These are phyloP conservation scores for Exophiala dermatitidis DNA, from an alignment of 2,329 filamentous ascomycete species.

Conservation along the genomic window DNA sequence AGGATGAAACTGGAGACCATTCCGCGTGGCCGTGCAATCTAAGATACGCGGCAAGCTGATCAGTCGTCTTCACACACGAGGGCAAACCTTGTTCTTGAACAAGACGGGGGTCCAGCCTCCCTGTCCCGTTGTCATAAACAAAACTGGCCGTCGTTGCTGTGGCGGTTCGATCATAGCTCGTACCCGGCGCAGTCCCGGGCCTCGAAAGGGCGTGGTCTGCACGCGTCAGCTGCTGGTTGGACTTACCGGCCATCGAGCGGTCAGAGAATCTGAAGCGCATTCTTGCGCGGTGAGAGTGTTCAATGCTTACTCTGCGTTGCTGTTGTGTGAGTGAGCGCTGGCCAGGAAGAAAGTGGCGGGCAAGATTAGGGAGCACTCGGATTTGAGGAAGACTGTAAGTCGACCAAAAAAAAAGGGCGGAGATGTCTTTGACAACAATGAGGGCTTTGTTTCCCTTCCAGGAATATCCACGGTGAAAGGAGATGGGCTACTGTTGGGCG, in stretches of 20 bases:
- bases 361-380: too few species aligned
- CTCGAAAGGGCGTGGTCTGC: not conserved
- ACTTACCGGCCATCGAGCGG: not conserved
- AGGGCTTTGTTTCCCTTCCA: not conserved
- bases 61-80: conserved; percentile 6
- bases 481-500: not conserved
- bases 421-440: not conserved
- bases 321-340: too few species aligned
- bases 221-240: not conserved
- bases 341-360: too few species aligned
- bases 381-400: too few species aligned
- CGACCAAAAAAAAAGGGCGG: too few species aligned
- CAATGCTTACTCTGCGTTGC: not conserved
- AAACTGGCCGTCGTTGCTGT: conserved; percentile 2
- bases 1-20: conserved; percentile 3
- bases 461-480: not conserved
- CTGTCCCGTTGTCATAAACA: conserved; percentile 13
- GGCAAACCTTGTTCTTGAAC: conserved; percentile 8
- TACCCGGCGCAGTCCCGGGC: not conserved
- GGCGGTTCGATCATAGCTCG: not conserved
- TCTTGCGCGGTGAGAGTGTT: not conserved
- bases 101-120: conserved; percentile 9
- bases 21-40: not conserved
- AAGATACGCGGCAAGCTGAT: conserved; percentile 9
- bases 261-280: conserved; percentile 1